These are phyloP conservation scores for Calendula officinalis DNA, from an alignment of 129 eudicot genomes.

Conservation along the genomic window DNA sequence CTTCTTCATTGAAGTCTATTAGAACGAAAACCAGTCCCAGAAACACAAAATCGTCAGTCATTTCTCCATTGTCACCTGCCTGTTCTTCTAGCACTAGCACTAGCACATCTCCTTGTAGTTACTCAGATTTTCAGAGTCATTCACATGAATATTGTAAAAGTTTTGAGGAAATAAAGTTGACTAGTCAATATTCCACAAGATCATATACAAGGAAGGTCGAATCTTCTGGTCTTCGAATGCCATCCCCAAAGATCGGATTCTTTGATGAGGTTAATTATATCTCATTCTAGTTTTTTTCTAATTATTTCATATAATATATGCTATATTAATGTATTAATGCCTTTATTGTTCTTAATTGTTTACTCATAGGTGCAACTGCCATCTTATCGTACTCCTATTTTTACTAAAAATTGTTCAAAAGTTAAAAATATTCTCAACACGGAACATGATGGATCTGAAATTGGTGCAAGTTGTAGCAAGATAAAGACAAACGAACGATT, in stretches of 20 bases:
- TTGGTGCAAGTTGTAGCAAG: background rate
- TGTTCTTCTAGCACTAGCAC: slow-evolving; percentile 1
- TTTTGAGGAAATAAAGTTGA: background rate
- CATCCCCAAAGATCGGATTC: background rate
- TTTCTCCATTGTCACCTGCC: slow-evolving; percentile 8
- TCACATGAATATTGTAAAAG: background rate
- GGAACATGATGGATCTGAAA: background rate
- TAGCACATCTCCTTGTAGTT: background rate
- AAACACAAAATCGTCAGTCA: background rate
- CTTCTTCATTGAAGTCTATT: background rate
- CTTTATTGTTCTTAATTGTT: background rate
- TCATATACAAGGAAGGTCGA: background rate
- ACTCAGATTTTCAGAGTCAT: background rate
- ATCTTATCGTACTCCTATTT: background rate
- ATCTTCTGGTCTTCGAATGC: background rate
- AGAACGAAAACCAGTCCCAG: background rate
- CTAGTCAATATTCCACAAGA: background rate
- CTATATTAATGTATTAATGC: background rate
- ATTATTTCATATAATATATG: background rate
- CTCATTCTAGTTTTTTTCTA: background rate
- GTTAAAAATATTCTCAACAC: background rate
- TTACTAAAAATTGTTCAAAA: background rate
- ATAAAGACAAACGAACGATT: background rate
- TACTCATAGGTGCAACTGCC: background rate
- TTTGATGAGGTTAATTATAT: slow-evolving; percentile 7